Evolutionary conservation across 169 alveolate species (phyloP).

Genomic region (Plasmodium reichenowi): DNA sequence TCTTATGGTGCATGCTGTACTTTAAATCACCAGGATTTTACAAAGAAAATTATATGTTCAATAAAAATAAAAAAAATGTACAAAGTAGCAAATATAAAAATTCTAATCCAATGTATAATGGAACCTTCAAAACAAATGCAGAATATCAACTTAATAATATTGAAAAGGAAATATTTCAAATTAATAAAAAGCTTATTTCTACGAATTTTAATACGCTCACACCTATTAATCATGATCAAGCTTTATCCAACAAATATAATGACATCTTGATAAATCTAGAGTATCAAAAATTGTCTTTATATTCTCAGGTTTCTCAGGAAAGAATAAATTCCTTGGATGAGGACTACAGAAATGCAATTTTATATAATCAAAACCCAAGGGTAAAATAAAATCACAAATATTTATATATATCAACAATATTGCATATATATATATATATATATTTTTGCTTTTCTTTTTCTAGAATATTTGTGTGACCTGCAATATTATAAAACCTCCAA

Average conservation of each 20-base stretch:
- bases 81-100: not conserved
- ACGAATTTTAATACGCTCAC: not conserved
- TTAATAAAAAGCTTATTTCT: constrained; percentile 17
- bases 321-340: constrained; percentile 47
- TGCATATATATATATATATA: constrained; percentile 50
- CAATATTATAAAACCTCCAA: constrained; percentile 82
- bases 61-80: not conserved
- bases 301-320: constrained; percentile 50
- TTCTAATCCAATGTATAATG: constrained; percentile 23
- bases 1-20: constrained; percentile 55
- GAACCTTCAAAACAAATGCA: constrained; percentile 28
- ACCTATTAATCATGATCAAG: not conserved
- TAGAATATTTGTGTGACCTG: constrained; percentile 91
- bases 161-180: constrained; percentile 50
- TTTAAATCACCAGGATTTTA: constrained; percentile 69
- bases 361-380: constrained; percentile 53
- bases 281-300: constrained; percentile 28
- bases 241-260: constrained; percentile 7
- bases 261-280: constrained; percentile 13
- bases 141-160: constrained; percentile 55
- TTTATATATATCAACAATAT: not conserved
- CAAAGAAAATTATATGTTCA: constrained; percentile 36
- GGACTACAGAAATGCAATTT: constrained; percentile 51
- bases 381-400: not conserved
- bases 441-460: not conserved